Evolutionary conservation across 1,284 basidiomycete genomes (phyloP).

Genomic region (Tranzscheliella williamsii): DNA sequence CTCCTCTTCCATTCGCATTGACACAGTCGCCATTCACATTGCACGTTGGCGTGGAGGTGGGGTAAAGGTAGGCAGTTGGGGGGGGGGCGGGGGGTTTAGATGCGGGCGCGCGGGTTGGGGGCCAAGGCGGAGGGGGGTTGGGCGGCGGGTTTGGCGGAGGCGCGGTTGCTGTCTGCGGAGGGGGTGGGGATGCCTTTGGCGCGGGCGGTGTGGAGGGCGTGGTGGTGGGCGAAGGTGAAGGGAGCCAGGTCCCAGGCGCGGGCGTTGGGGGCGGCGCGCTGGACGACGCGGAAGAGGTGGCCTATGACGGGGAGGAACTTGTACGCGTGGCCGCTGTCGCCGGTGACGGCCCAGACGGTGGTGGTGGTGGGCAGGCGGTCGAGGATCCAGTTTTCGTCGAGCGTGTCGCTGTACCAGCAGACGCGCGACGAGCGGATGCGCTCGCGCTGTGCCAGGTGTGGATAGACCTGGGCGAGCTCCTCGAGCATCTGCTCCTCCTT

Average conservation of each 20-base stretch:
- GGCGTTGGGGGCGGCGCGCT: slow-evolving; percentile 2
- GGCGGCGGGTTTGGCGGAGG: no score
- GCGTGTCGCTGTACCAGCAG: slow-evolving; percentile 72
- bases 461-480: slow-evolving; percentile 69
- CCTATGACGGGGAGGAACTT: slow-evolving; percentile 82
- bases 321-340: slow-evolving; percentile 64
- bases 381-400: slow-evolving; percentile 64
- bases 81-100: no score
- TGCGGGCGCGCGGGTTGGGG: no score
- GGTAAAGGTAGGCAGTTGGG: no score
- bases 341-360: slow-evolving; percentile 63
- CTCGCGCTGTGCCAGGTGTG: slow-evolving; percentile 64
- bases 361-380: slow-evolving; percentile 61
- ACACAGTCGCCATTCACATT: no score
- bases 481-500: slow-evolving; percentile 66
- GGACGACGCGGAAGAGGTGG: slow-evolving; percentile 69
- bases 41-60: no score
- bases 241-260: not conserved
- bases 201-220: not conserved
- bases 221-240: not conserved
- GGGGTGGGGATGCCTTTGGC: not conserved
- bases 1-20: no score
- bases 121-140: no score
- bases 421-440: slow-evolving; percentile 71
- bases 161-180: not conserved